phyloP scores from a whole-genome alignment of 176 grass and related monocot genomes.

The Carex pumila region DNA sequence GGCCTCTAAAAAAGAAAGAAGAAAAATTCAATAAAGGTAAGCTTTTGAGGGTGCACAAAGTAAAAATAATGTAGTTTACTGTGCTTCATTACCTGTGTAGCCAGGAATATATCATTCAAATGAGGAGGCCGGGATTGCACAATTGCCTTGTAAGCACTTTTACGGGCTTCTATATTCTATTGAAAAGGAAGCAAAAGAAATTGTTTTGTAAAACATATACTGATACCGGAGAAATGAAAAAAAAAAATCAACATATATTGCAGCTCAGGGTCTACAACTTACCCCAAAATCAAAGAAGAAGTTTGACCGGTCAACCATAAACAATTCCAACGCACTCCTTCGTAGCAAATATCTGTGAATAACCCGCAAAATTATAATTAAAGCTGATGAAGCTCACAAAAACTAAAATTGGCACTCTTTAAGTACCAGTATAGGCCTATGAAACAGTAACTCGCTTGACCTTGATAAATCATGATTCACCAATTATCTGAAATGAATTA shows the following conservation, averaged over 20 bases:
- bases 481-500: conserved; percentile 20
- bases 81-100: conserved; percentile 63
- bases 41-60: neutral
- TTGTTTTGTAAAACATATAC: conserved; percentile 15
- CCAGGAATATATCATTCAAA: conserved; percentile 94
- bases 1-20: conserved; percentile 65
- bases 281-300: conserved; percentile 99
- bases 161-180: conserved; percentile 85
- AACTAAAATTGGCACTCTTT: conserved; percentile 20
- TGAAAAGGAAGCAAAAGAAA: conserved; percentile 18
- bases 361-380: conserved; percentile 14
- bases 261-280: conserved; percentile 12
- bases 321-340: conserved; percentile 95
- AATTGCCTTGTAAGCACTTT: conserved; percentile 89
- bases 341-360: conserved; percentile 80
- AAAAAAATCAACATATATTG: conserved; percentile 6
- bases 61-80: neutral
- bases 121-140: conserved; percentile 81
- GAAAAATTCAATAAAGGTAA: conserved; percentile 23
- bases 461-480: neutral
- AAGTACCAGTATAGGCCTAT: neutral
- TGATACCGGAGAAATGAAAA: conserved; percentile 3
- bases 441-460: neutral
- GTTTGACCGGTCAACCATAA: conserved; percentile 97
- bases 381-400: neutral